These are phyloP conservation scores for Saccharomycopsis sp. DNA, from an alignment of 805 yeast genomes.

Conservation along the genomic window DNA sequence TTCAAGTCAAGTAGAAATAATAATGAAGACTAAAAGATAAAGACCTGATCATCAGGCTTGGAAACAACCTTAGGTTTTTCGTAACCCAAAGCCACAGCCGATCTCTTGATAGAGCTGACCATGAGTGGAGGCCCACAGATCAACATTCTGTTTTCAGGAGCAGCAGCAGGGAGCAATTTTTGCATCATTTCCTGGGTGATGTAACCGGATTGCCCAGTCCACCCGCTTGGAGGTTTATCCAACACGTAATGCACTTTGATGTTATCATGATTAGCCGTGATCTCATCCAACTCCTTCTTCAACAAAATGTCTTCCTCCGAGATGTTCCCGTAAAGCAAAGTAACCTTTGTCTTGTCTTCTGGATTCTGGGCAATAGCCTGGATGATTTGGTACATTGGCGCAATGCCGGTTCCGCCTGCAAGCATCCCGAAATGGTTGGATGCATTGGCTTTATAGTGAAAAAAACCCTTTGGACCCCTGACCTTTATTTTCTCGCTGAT, in stretches of 20 bases:
- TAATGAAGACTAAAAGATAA: conserved; percentile 61
- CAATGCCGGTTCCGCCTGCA: conserved; percentile 95
- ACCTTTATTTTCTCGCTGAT: conserved; percentile 73
- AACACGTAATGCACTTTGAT: conserved; percentile 66
- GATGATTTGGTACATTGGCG: conserved; percentile 91
- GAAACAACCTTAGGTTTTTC: conserved; percentile 82
- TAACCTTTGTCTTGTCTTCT: conserved; percentile 65
- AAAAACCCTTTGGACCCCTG: conserved; percentile 87
- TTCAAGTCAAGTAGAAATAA: too few relatives aligned
- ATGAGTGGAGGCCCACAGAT: conserved; percentile 94
- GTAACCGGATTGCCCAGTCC: conserved; percentile 76
- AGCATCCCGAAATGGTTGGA: conserved; percentile 72
- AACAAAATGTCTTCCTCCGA: conserved; percentile 72
- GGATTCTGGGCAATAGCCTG: conserved; percentile 74
- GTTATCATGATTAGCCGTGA: conserved; percentile 47
- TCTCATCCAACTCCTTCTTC: conserved; percentile 66
- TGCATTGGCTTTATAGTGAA: conserved; percentile 75
- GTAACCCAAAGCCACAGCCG: conserved; percentile 57
- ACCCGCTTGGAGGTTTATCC: conserved; percentile 58
- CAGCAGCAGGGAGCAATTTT: conserved; percentile 51
- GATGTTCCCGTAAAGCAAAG: conserved; percentile 74
- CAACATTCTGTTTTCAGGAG: conserved; percentile 57
- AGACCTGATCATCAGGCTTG: conserved; percentile 83
- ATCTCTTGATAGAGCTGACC: conserved; percentile 78
- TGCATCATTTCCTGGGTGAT: conserved; percentile 68